These are phyloP conservation scores for Umbelopsis isabellina DNA, from an alignment of 192 early-diverging fungal species.

Conservation along the genomic window DNA sequence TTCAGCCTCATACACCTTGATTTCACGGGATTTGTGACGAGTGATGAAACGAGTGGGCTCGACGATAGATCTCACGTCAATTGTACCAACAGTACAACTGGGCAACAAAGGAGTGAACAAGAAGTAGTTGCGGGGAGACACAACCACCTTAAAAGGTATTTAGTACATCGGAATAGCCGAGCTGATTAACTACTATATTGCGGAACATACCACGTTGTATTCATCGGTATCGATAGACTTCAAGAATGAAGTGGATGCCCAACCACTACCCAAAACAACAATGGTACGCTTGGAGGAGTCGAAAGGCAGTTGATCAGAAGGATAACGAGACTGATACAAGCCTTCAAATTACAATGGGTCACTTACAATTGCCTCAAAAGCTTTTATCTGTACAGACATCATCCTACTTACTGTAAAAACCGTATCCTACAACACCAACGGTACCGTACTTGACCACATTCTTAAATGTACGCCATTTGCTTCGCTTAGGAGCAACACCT, in stretches of 20 bases:
- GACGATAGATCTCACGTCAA: slow-evolving; percentile 86
- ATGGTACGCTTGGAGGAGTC: slow-evolving; percentile 51
- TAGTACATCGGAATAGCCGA: slow-evolving; percentile 34
- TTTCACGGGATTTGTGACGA: slow-evolving; percentile 82
- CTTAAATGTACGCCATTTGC: slow-evolving; percentile 25
- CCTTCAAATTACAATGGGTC: neutral
- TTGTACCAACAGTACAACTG: slow-evolving; percentile 84
- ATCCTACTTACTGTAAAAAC: slow-evolving; percentile 27
- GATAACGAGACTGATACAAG: slow-evolving; percentile 39
- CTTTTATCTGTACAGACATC: neutral
- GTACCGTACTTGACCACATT: slow-evolving; percentile 12
- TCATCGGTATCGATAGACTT: slow-evolving; percentile 43
- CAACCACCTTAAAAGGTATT: slow-evolving; percentile 46
- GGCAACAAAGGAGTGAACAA: slow-evolving; percentile 74
- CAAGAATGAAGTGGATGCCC: slow-evolving; percentile 45
- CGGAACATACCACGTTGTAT: slow-evolving; percentile 43
- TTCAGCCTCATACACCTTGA: slow-evolving; percentile 88
- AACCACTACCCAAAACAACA: slow-evolving; percentile 44
- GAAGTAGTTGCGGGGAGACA: slow-evolving; percentile 87
- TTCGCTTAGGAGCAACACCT: slow-evolving; percentile 1
- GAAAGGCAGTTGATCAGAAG: slow-evolving; percentile 40
- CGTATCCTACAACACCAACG: slow-evolving; percentile 25
- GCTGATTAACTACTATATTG: slow-evolving; percentile 17
- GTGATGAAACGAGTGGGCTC: slow-evolving; percentile 86
- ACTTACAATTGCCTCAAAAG: neutral